phyloP scores from a whole-genome alignment of 1,284 basidiomycete species.

The Rhodotorula sp. region DNA sequence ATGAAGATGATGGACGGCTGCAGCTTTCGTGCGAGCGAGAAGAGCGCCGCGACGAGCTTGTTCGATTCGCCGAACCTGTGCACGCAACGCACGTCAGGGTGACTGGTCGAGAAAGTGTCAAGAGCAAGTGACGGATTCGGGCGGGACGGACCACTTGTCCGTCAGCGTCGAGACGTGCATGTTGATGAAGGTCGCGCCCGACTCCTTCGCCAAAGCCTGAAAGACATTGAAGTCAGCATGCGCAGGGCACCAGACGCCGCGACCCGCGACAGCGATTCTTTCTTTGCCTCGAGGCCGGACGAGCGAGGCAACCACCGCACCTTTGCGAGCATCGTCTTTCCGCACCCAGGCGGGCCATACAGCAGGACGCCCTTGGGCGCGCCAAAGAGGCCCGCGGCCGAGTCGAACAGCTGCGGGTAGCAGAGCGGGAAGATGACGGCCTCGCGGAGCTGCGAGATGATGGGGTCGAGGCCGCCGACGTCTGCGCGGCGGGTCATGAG shows the following conservation, averaged over 20 bases:
- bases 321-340: constrained; percentile 53
- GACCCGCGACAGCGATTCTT: too few species aligned
- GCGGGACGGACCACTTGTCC: constrained; percentile 48
- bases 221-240: too few species aligned
- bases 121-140: background rate
- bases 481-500: constrained; percentile 55
- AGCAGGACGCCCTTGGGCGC: constrained; percentile 59
- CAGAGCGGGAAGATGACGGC: constrained; percentile 94
- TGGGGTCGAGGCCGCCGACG: constrained; percentile 93
- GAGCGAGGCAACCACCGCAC: background rate
- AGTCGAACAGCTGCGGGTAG: constrained; percentile 82
- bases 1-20: constrained; percentile 79
- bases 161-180: constrained; percentile 58
- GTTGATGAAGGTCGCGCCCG: constrained; percentile 82
- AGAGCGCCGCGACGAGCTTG: constrained; percentile 88
- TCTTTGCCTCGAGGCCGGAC: background rate
- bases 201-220: constrained; percentile 72
- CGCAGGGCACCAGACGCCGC: too few species aligned
- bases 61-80: constrained; percentile 85
- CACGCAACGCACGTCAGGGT: background rate
- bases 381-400: constrained; percentile 61
- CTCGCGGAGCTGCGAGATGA: constrained; percentile 87
- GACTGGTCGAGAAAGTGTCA: too few species aligned
- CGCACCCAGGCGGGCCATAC: constrained; percentile 53
- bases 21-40: constrained; percentile 71